Base-by-base conservation (phyloP, 208 protist genomes). In the Trypanosoma boissoni region DNA sequence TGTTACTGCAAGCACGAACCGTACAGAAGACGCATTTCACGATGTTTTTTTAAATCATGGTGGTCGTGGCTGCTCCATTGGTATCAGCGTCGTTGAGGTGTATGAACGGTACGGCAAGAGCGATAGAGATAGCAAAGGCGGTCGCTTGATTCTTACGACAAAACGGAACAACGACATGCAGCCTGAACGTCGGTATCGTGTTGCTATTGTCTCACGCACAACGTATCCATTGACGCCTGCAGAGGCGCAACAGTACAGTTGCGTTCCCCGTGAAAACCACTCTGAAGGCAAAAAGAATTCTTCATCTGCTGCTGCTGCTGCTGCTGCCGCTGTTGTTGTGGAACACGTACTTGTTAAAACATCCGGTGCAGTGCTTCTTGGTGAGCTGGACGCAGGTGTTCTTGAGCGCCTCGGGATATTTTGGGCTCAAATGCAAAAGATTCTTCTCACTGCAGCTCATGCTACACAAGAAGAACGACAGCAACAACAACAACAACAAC, bases 1-100 rank as follows among this genome's bases (percentile, higher is more conserved):
- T 18, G 48, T 34, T 14, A 54, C 50, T 1, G 48, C 64, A 41
- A 58, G 50, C 14, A 59, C 64, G 28, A 63, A 16, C 21, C 26
- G 49, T 34, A 50, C 28, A n/a, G 64, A 71, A 14, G 64, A 71
- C 46, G 64, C 64, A 50, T 64, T 71, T 58, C 50, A 71, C 46
- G 64, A 64, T 46, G 57, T 71, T 41, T 71, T 71, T 64, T 37
- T 59, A 48, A 71, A 64, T 31, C 24, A 71, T 31, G 32, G 55
- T 27, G 64, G 56, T 20, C 55, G 64, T 36, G 45, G 64, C 9
- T 63, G 55, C 18, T 71, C 64, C 32, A 42, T 37, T 37, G 64
- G 64, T 12, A 71, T 71, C 32, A 44, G 54, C 32, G 32, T 50
- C 28, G 27, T 71, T 45, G 57, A 71, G 31, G 39, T 64, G 16